Evolutionary conservation across 177 flowering plant species (phyloP).

Genomic region (Vitis hybrid): DNA sequence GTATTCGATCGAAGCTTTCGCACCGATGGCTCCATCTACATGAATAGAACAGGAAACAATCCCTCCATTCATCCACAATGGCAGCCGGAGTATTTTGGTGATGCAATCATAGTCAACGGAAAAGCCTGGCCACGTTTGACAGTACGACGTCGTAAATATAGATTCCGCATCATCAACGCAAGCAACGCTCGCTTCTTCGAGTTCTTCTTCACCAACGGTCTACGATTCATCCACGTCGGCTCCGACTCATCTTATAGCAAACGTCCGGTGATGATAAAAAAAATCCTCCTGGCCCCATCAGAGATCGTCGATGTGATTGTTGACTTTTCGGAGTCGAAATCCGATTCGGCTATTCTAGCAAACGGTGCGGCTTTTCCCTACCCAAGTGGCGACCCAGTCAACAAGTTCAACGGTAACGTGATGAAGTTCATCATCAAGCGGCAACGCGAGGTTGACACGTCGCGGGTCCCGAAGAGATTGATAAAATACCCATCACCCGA

Average conservation of each 20-base stretch:
- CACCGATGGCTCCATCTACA: constrained; percentile 65
- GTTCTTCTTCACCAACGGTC: constrained; percentile 55
- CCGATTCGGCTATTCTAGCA: constrained; percentile 34
- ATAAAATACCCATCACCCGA: constrained; percentile 50
- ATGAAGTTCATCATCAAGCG: constrained; percentile 61
- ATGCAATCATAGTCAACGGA: constrained; percentile 72
- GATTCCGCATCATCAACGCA: constrained; percentile 75
- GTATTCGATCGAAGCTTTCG: constrained; percentile 72
- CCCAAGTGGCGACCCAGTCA: constrained; percentile 59
- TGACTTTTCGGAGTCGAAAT: constrained; percentile 52
- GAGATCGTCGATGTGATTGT: constrained; percentile 74
- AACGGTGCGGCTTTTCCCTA: constrained; percentile 66
- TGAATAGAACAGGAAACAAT: constrained; percentile 70
- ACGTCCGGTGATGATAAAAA: constrained; percentile 25
- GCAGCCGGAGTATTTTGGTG: constrained; percentile 90
- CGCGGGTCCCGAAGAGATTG: constrained; percentile 37
- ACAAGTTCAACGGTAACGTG: constrained; percentile 50
- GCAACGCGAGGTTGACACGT: constrained; percentile 32
- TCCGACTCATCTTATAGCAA: constrained; percentile 58
- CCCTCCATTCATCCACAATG: constrained; percentile 85
- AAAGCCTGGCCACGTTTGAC: constrained; percentile 73
- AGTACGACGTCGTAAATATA: constrained; percentile 63
- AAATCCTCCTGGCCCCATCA: constrained; percentile 59
- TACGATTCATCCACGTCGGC: constrained; percentile 49
- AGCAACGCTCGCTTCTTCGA: constrained; percentile 71